A percentile compares a stretch with the other conserved stretches of the same genome.
These are phyloP conservation scores for Aspergillus sp. DNA, from an alignment of 2,329 filamentous ascomycete genomes.

Conservation along the genomic window DNA sequence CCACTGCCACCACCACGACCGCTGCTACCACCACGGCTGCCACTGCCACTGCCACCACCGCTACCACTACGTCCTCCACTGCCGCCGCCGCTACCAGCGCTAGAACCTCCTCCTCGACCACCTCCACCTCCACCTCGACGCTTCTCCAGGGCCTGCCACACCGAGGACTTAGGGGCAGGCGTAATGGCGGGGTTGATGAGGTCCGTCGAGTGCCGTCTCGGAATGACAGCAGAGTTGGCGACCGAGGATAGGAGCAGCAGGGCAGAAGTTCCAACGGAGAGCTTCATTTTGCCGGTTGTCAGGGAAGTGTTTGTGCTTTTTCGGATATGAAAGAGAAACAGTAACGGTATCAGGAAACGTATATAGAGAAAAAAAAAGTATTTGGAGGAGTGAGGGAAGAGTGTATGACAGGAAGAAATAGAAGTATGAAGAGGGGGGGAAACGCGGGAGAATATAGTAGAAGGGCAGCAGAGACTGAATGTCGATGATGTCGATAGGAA, in stretches of 20 bases:
- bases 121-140: constrained; percentile 44
- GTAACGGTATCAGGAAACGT: not conserved
- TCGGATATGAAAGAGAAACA: not conserved
- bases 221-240: constrained; percentile 22
- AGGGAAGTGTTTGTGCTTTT: no score
- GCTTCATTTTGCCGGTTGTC: constrained; percentile 23
- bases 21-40: constrained; percentile 15
- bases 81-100: constrained; percentile 20
- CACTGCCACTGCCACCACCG: constrained; percentile 7
- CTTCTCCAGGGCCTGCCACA: constrained; percentile 35
- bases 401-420: not conserved
- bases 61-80: constrained; percentile 22
- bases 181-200: constrained; percentile 14
- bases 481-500: no score
- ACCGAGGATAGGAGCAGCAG: constrained; percentile 23
- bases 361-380: not conserved
- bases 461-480: no score
- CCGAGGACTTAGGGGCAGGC: constrained; percentile 5
- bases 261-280: constrained; percentile 19
- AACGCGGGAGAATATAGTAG: no score
- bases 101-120: constrained; percentile 23
- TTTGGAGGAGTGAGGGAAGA: not conserved
- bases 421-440: no score
- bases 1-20: constrained; percentile 15
- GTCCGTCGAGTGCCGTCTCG: constrained; percentile 11